Percentiles rank a stretch among this genome's conserved stretches.
Evolutionary conservation across 257 asterid species (phyloP).

Genomic region (Euphrasia confusa): DNA sequence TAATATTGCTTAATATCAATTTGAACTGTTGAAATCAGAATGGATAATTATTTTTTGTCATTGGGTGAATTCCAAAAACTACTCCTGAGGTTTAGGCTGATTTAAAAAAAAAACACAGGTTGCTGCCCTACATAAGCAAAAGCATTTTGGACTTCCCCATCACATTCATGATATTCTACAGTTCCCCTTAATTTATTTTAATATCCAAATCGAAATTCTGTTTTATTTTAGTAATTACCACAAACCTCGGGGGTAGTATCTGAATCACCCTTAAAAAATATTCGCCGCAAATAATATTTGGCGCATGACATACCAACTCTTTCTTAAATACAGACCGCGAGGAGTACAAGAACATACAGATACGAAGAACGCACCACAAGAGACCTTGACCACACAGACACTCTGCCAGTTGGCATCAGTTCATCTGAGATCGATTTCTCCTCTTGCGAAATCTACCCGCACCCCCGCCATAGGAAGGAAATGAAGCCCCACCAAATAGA

Average conservation of each 20-base stretch:
- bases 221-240: slow-evolving; percentile 8
- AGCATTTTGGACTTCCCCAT: not conserved
- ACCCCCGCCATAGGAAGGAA: slow-evolving; percentile 86
- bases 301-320: slow-evolving; percentile 15
- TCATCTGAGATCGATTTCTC: slow-evolving; percentile 41
- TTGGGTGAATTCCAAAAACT: not conserved
- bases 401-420: slow-evolving; percentile 40
- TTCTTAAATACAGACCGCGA: slow-evolving; percentile 44
- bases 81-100: not conserved
- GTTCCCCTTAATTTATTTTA: not conserved
- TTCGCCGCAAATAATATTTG: slow-evolving; percentile 21
- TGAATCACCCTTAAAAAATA: not conserved
- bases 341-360: slow-evolving; percentile 61
- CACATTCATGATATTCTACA: not conserved
- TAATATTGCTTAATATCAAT: not conserved
- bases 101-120: not conserved
- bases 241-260: not conserved
- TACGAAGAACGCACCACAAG: slow-evolving; percentile 60
- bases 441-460: slow-evolving; percentile 69
- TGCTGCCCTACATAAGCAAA: not conserved
- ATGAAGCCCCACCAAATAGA: slow-evolving; percentile 98
- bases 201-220: not conserved
- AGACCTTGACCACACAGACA: slow-evolving; percentile 47
- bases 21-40: not conserved
- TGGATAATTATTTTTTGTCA: not conserved